Evolutionary conservation across 208 protist species (phyloP), one percentile per base, ranked within the genome.

Genomic region (Leishmania gerbilli): DNA sequence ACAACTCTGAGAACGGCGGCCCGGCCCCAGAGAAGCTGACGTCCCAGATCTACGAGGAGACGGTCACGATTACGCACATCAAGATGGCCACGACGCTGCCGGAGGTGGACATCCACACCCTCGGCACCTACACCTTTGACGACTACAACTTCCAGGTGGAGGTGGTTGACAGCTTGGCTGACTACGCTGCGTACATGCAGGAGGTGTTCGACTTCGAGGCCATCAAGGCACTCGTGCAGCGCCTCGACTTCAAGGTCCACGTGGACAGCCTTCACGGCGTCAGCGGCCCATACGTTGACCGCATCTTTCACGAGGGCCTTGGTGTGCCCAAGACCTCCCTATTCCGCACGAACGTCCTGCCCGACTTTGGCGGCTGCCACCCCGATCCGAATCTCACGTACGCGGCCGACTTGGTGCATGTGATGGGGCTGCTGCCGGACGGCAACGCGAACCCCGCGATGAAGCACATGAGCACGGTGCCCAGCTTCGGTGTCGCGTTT

Each of bases 361-460:
- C 91, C 37, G 98, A 99, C 83, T 99, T 99, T 91, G 98, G 98
- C 76, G 96, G 97, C 42, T 82, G 85, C 56, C 99, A 99, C 91
- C 98, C 99, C 24, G 99, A 99, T 84, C 99, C 99, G 31, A 99
- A 99, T 86, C 91, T 99, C 8, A 99, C 96, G 8, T 99, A 99
- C 87, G 99, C 99, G 13, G 78, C 86, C 40, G 91, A 98, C 17
- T 91, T 99, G 0, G 99, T 99, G 13, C 69, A 60, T 27, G 87
- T 91, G 56, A 97, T 99, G 95, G 91, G 98, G 21, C 84, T 94
- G 19, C 88, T 89, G 69, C 77, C 89, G 4, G 91, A 97, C 76
- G 90, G 92, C 56, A 76, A 71, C 19, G 79, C 87, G 68, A 83
- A 86, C 76, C 34, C 79, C 3, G 85, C 78, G 21, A 71, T 90